Conservation (phyloP, 371 early-diverging fungal species). For the Rhizopus delemar region DNA sequence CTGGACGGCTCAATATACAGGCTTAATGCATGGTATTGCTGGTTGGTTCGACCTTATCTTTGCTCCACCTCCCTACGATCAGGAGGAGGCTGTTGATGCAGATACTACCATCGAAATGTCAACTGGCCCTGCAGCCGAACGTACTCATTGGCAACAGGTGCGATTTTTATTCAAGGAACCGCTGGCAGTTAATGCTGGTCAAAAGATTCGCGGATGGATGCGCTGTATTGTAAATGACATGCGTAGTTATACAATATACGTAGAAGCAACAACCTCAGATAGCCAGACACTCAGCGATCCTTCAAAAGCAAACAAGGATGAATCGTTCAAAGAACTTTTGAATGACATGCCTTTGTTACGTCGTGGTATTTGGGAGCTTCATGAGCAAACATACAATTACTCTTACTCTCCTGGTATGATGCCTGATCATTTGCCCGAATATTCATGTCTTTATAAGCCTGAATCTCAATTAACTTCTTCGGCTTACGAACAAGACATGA, state of each 20-base stretch:
- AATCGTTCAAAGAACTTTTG: slow-evolving; percentile 15
- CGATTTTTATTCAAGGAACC: slow-evolving; percentile 93
- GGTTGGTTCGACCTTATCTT: slow-evolving; percentile 97
- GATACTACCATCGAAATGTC: slow-evolving; percentile 66
- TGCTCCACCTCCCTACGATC: slow-evolving; percentile 46
- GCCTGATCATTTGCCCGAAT: slow-evolving; percentile 65
- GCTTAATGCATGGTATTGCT: slow-evolving; percentile 92
- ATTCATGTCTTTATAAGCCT: slow-evolving; percentile 72
- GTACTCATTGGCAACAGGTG: slow-evolving; percentile 98
- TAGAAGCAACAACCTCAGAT: slow-evolving; percentile 62
- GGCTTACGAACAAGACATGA: slow-evolving; percentile 10
- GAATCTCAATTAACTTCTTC: slow-evolving; percentile 36
- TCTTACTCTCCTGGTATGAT: slow-evolving; percentile 62
- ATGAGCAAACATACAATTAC: slow-evolving; percentile 92
- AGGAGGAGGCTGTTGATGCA: slow-evolving; percentile 11
- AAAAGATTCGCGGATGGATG: slow-evolving; percentile 83
- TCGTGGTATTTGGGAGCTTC: slow-evolving; percentile 82
- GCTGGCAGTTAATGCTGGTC: slow-evolving; percentile 90
- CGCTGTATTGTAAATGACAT: slow-evolving; percentile 85
- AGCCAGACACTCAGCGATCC: slow-evolving; percentile 27
- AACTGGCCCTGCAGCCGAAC: slow-evolving; percentile 82
- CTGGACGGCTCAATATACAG: slow-evolving; percentile 86
- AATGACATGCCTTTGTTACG: slow-evolving; percentile 50
- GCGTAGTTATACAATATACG: slow-evolving; percentile 85
- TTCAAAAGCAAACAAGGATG: slow-evolving; percentile 12